phyloP scores from a whole-genome alignment of 257 asterid species.

The Penstemon eatonii region DNA sequence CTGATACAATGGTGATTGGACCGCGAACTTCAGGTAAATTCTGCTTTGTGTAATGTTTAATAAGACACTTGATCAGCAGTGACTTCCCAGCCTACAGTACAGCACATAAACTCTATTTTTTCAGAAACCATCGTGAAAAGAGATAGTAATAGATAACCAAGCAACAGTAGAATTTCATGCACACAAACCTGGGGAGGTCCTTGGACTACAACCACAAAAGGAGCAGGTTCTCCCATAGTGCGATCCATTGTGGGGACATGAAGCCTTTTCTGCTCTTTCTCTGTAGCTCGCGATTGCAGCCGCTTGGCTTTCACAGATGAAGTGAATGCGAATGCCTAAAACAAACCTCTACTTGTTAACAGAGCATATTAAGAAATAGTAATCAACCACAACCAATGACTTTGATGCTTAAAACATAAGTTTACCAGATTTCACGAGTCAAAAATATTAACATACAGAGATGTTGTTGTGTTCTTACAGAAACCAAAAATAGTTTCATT shows the following conservation, averaged over 20 bases:
- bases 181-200: conserved; percentile 89
- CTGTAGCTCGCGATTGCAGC: conserved; percentile 74
- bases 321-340: conserved; percentile 82
- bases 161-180: conserved; percentile 1
- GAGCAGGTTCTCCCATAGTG: conserved; percentile 84
- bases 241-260: conserved; percentile 85
- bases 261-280: conserved; percentile 92
- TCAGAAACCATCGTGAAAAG: conserved; percentile 10
- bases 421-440: too few relatives aligned
- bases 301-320: conserved; percentile 83
- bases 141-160: background rate
- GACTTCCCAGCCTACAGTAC: conserved; percentile 85
- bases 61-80: conserved; percentile 74
- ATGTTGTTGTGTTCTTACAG: too few relatives aligned
- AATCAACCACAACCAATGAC: too few relatives aligned
- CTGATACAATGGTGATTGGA: conserved; percentile 92
- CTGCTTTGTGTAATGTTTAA: conserved; percentile 91
- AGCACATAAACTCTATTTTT: conserved; percentile 23
- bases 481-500: too few relatives aligned
- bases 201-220: conserved; percentile 84
- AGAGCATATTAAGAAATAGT: background rate
- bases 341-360: background rate
- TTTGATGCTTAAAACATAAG: too few relatives aligned
- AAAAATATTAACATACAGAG: too few relatives aligned
- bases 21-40: conserved; percentile 94